Base-by-base conservation (phyloP, 352 stramenopile species). In the Phytophthora pinifolia region DNA sequence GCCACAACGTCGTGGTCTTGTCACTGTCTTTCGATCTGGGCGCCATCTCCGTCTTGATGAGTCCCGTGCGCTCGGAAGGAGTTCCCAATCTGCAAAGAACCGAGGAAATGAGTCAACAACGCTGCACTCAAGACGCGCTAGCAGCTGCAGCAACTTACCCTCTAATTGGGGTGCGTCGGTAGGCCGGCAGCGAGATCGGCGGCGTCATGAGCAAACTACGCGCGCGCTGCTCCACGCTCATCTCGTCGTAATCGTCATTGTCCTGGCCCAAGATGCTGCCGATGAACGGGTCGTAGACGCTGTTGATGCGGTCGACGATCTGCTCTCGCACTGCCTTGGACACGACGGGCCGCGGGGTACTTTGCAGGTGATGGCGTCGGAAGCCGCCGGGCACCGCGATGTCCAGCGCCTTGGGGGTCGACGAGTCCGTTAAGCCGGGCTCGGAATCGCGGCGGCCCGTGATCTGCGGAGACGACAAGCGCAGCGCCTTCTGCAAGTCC, bases 271-370 rank as follows among this genome's bases (percentile, higher is more conserved):
- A 54, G 43, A 92, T 90, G 54, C 62, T 89, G 46, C 77, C 78
- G 47, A 93, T 93, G 50, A 93, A 89, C 31, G 81, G 81, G 46
- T 93, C 76, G 70, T 93, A 93, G 45, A 92, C 81, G 44, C 65
- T 76, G 45, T 79, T 72, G 45, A 93, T 88, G 35, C 74, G 72
- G 44, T 86, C 70, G 31, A 89, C 66, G 62, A 93, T 93, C 51
- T 86, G 70, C 38, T 86, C 60, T 25, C 81, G 79, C 36, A 91
- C 59, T 3, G 69, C 65, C 64, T 70, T 71, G 3, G 79, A 89
- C 8, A 88, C 76, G 0, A 52, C 41, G 18, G 72, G 70, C 34
- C 53, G 48, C 6, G 46, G 41, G 27, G 74, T 64, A 32, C 63
- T 74, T 36, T 83, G 63, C 22, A 89, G n/a, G 45, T 89, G 81